Evolutionary conservation across 2,329 filamentous ascomycete species (phyloP), one percentile per base, ranked within the genome.

Genomic region (Aspergillus sp.): DNA sequence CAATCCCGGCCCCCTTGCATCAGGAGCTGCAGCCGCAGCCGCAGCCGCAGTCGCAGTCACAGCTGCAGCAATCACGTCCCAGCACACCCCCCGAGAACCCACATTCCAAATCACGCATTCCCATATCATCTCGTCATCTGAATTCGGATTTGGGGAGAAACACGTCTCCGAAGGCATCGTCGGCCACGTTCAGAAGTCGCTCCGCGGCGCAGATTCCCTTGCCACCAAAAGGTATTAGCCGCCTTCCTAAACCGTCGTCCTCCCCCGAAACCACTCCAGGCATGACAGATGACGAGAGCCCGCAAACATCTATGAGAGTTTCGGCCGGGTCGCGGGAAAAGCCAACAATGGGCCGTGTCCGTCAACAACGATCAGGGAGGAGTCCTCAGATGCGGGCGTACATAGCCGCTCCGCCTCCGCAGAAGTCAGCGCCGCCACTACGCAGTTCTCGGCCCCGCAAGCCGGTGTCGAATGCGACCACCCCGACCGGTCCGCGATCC

Each of bases 381-480:
- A 81, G 75, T 56, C 69, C 74, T 40, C 76, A 80, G 43, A 74
- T 93, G 8, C 82, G 85, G 56, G 86, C 86, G 35, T 87, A 86
- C 62, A 86, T 93, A 54, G 79, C 84, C 48, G 73, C 80, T 32
- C 80, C 86, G 39, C 74, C 76, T 12, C 80, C 86, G 0, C 88
- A 86, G 61, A 76, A 83, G 32, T 94, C 89, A 1, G 5, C 36
- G 7, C 88, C 88, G 3, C 81, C 84, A 7, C 71, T 94, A 42
- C 80, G 88, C 60, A 93, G 86, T 60, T 93, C 88, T 38, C 77
- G 87, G 38, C 86, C 87, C n/a, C 77, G 88, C 44, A 83, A 88
- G 59, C 83, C 86, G 6, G 82, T 94, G 26, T 88, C 86, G 7
- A 74, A 80, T 46, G 85, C 85, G n/a, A 79, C 79, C 2, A 26